These are phyloP conservation scores for Debaryomyces sp. DNA, from an alignment of 1,139 yeast species.

Conservation along the genomic window DNA sequence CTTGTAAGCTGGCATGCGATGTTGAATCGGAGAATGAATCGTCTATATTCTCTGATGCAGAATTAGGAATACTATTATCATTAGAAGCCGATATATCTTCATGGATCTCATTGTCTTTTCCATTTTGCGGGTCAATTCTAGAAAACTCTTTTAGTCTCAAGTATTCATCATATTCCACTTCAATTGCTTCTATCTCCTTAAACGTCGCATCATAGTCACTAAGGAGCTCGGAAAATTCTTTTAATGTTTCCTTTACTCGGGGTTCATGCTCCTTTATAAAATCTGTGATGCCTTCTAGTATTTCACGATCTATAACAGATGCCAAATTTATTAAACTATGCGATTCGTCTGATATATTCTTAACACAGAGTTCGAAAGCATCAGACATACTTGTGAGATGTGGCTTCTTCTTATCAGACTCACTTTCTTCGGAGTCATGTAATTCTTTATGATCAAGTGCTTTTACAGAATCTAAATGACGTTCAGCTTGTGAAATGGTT, in stretches of 20 bases:
- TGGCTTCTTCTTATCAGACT: not conserved
- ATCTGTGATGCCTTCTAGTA: constrained; percentile 37
- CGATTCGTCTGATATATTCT: constrained; percentile 26
- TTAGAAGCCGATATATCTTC: constrained; percentile 7
- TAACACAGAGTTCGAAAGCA: constrained; percentile 15
- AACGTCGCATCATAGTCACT: constrained; percentile 31
- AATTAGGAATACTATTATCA: not conserved
- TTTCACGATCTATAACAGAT: constrained; percentile 37
- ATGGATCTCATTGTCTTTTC: constrained; percentile 14
- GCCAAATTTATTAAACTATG: constrained; percentile 30
- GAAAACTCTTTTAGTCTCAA: constrained; percentile 34
- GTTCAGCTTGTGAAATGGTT: constrained; percentile 14
- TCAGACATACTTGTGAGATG: constrained; percentile 6
- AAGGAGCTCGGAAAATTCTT: constrained; percentile 28
- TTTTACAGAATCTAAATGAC: constrained; percentile 9
- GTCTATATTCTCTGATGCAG: not conserved
- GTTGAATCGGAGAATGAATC: not conserved
- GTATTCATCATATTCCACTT: constrained; percentile 34
- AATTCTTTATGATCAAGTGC: not conserved
- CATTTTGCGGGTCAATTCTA: constrained; percentile 14
- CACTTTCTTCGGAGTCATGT: not conserved
- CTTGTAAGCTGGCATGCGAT: not conserved
- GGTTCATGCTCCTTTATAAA: constrained; percentile 45
- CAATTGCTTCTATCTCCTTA: constrained; percentile 31
- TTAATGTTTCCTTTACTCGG: constrained; percentile 26